Evolutionary conservation across 192 early-diverging fungal genomes (phyloP).

Genomic region (Nowakowskiella sp.): DNA sequence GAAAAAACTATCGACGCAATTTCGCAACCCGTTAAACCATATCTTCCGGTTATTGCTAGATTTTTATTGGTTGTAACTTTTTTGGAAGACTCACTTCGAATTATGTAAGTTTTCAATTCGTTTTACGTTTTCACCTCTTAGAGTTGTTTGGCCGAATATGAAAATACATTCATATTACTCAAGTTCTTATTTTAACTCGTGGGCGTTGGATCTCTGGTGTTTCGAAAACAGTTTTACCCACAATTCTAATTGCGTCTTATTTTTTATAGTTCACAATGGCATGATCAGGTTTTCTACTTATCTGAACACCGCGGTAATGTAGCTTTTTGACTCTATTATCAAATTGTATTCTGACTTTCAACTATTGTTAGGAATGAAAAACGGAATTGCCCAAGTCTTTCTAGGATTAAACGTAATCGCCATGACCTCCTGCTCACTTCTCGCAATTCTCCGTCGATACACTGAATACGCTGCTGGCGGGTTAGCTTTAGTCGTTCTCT

Average conservation of each 20-base stretch:
- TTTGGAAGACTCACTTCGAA: conserved; percentile 85
- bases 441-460: conserved; percentile 74
- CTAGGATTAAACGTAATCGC: conserved; percentile 69
- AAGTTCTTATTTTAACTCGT: too few relatives aligned
- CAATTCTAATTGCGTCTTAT: conserved; percentile 4
- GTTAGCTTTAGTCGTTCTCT: conserved; percentile 70
- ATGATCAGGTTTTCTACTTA: conserved; percentile 81
- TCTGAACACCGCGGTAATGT: conserved; percentile 57
- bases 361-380: conserved; percentile 6
- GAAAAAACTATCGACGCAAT: conserved; percentile 73
- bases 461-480: conserved; percentile 79
- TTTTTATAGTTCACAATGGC: conserved; percentile 62
- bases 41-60: conserved; percentile 80
- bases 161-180: too few relatives aligned
- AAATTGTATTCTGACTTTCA: neutral
- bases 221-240: neutral
- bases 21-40: conserved; percentile 78
- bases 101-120: conserved; percentile 34
- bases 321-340: neutral
- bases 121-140: conserved; percentile 1
- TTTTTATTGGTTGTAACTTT: conserved; percentile 95
- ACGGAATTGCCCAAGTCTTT: conserved; percentile 66
- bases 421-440: conserved; percentile 75
- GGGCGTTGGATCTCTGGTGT: neutral
- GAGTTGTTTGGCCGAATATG: neutral